phyloP scores from a whole-genome alignment of 2,329 filamentous ascomycete genomes.

The Xylariaceae sp. region DNA sequence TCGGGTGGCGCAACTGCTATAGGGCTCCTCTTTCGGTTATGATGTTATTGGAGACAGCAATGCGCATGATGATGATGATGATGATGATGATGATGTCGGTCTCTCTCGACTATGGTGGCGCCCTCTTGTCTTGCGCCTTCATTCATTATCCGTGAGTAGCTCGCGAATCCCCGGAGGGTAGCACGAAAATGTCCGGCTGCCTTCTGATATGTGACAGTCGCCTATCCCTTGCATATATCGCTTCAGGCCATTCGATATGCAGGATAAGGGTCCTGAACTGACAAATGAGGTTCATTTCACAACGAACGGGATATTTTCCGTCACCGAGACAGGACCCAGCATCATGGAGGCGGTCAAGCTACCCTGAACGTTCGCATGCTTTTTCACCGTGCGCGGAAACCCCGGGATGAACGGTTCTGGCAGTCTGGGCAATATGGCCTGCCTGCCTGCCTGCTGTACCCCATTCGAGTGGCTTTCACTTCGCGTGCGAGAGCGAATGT shows the following conservation, averaged over 20 bases:
- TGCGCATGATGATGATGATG: constrained; percentile 19
- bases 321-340: constrained; percentile 16
- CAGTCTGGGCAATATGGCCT: neutral
- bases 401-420: neutral
- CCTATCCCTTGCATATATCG: constrained; percentile 24
- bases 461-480: neutral
- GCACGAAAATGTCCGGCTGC: constrained; percentile 23
- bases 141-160: constrained; percentile 9
- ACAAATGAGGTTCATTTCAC: constrained; percentile 25
- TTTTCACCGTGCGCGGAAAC: constrained; percentile 3
- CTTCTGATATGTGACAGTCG: constrained; percentile 28
- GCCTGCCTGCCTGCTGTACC: no score
- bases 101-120: constrained; percentile 17
- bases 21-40: constrained; percentile 15
- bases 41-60: constrained; percentile 18
- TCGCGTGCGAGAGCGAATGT: neutral
- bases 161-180: constrained; percentile 21
- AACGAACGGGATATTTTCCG: constrained; percentile 20
- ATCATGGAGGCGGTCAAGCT: constrained; percentile 22
- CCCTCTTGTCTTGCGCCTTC: constrained; percentile 2
- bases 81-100: constrained; percentile 20
- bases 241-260: constrained; percentile 24
- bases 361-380: constrained; percentile 2
- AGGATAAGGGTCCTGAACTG: constrained; percentile 26
- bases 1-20: constrained; percentile 22